phyloP scores from a whole-genome alignment of 202 grass and related monocot genomes.

The Saccharum hybrid region DNA sequence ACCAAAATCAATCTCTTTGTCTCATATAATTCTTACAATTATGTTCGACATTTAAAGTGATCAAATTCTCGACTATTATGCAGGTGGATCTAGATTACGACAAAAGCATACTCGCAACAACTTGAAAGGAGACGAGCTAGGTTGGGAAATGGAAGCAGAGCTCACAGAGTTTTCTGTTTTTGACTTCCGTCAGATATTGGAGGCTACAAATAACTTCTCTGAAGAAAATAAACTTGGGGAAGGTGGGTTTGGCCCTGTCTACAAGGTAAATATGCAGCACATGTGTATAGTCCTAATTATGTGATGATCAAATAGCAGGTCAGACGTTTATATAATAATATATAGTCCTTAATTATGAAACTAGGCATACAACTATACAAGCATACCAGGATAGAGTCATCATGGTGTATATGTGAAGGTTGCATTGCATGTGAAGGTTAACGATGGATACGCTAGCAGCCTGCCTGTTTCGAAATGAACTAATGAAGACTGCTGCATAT shows the following conservation, averaged over 20 bases:
- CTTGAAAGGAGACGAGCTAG: conserved; percentile 19
- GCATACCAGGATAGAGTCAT: not conserved
- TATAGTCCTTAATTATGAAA: too few relatives aligned
- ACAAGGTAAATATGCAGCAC: conserved; percentile 43
- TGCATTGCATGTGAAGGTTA: not conserved
- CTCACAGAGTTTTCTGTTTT: conserved; percentile 48
- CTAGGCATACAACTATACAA: too few relatives aligned
- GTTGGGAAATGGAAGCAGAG: conserved; percentile 44
- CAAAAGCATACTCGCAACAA: not conserved
- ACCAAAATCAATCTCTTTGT: not conserved
- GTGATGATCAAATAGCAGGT: not conserved
- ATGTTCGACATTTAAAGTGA: not conserved
- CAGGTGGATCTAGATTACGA: not conserved
- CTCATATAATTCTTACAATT: not conserved
- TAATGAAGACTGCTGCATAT: not conserved
- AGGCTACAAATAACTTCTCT: conserved; percentile 53
- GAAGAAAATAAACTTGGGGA: conserved; percentile 65
- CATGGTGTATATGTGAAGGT: not conserved
- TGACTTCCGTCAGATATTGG: conserved; percentile 37
- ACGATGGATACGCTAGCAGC: not conserved
- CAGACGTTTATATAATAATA: too few relatives aligned
- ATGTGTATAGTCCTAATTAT: not conserved
- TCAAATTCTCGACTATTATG: not conserved
- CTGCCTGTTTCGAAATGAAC: not conserved
- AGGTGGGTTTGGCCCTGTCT: conserved; percentile 69